phyloP scores from a whole-genome alignment of 768 basidiomycete genomes.

The Hygrocybe coccinea region DNA sequence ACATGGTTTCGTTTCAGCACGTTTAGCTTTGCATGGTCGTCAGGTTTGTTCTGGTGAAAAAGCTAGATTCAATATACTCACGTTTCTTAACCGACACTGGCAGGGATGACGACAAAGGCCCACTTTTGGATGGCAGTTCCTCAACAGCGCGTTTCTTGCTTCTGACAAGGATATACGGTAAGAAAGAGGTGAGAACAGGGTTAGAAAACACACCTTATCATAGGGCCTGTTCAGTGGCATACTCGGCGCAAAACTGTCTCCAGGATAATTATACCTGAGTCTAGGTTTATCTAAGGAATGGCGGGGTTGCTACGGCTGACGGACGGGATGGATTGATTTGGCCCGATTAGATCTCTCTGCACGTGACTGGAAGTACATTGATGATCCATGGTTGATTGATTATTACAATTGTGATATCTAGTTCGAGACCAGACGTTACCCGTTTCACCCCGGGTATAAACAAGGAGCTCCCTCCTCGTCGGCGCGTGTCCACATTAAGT shows the following conservation, averaged over 20 bases:
- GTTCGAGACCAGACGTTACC: no score
- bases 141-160: constrained; percentile 49
- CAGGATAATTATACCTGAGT: neutral
- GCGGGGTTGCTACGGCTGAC: neutral
- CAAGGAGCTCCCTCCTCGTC: no score
- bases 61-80: constrained; percentile 24
- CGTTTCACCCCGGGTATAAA: no score
- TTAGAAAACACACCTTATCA: neutral
- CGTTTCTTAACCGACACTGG: constrained; percentile 46
- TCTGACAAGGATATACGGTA: constrained; percentile 19
- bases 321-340: constrained; percentile 3
- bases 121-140: constrained; percentile 21
- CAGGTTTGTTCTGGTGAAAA: neutral
- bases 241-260: neutral
- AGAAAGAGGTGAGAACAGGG: neutral
- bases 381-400: neutral
- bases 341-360: neutral
- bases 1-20: constrained; percentile 70
- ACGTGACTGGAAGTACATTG: neutral
- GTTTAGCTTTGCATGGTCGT: constrained; percentile 44
- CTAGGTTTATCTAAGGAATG: neutral
- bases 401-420: no score
- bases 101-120: constrained; percentile 31
- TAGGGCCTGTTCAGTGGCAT: neutral
- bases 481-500: no score